phyloP scores from a whole-genome alignment of 108 stramenopile genomes.

The Schizochytrium sp. region DNA sequence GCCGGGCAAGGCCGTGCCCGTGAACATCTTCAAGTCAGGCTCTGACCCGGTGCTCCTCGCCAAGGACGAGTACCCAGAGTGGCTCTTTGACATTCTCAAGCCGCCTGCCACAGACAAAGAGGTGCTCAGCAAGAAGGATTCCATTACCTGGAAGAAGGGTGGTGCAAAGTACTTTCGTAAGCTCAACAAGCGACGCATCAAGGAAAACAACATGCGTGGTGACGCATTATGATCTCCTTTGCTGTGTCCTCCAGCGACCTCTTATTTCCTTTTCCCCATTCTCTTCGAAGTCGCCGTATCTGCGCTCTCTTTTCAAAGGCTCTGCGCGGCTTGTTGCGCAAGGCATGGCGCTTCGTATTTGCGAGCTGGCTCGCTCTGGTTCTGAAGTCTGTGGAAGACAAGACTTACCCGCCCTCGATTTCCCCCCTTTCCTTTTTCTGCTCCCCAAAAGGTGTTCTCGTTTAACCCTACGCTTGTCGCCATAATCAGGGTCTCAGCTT shows the following conservation, averaged over 20 bases:
- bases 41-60: not conserved
- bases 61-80: constrained; percentile 1
- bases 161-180: not conserved
- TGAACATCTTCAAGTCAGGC: not conserved
- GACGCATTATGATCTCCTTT: not conserved
- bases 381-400: no score
- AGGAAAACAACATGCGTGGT: not conserved
- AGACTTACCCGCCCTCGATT: no score
- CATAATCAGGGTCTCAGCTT: no score
- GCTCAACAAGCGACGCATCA: not conserved
- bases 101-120: not conserved
- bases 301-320: not conserved
- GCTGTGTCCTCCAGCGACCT: not conserved
- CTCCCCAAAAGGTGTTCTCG: no score
- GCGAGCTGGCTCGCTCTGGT: no score
- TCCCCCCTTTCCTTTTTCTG: no score
- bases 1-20: not conserved
- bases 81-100: not conserved
- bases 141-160: not conserved
- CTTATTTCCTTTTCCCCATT: not conserved
- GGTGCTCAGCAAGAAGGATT: not conserved
- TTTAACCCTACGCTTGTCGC: no score
- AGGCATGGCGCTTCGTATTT: no score
- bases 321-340: no score
- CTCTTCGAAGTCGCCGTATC: not conserved